Base-by-base conservation (phyloP, 2,329 filamentous ascomycete species). In the Phialemoniopsis sp. region DNA sequence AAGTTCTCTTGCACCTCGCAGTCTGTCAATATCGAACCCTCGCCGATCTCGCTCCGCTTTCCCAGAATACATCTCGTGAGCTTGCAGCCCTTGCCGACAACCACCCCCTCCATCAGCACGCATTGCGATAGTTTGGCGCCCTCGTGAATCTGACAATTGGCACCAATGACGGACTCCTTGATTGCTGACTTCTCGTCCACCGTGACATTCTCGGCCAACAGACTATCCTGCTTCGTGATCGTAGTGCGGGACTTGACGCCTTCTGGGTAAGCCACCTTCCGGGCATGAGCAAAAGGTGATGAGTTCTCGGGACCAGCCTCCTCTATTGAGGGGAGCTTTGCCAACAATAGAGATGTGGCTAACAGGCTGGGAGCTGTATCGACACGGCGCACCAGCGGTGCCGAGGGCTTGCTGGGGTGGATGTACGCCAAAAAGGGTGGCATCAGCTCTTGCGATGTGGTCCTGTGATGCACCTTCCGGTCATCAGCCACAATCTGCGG, bases 1-100 rank as follows among this genome's bases (percentile, higher is more conserved):
- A 91, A 72, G 56, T 91, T 91, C 60, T 95, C 88, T 59, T 95
- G 89, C 5, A 97, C 84, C 63, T 97, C 89, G 53, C 90, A 96
- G 44, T 95, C 87, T 38, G 84, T 89, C 49, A 97, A 64, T n/a
- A 81, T 76, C 6, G 75, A 83, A 8, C 83, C 85, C 34, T 88
- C 87, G n/a, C 91, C 90, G 49, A 98, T 80, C 52, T 85, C 82
- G 48, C 84, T 86, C 45, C 88, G 70, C 54, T 84, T 80, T 5
- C 93, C 93, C 31, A 97, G 66, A 26, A 97, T 87, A 55, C 90
- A 96, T 16, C 87, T 87, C 2, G 87, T 93, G 37, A 97, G 69
- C 59, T 89, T 89, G 55, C 85, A 90, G 32, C 85, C 84, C 52
- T 88, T 86, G 13, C 88, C 90, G 12, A 98, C 76, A 8, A 87